phyloP scores from a whole-genome alignment of 768 basidiomycete species.

The Russula sp. region DNA sequence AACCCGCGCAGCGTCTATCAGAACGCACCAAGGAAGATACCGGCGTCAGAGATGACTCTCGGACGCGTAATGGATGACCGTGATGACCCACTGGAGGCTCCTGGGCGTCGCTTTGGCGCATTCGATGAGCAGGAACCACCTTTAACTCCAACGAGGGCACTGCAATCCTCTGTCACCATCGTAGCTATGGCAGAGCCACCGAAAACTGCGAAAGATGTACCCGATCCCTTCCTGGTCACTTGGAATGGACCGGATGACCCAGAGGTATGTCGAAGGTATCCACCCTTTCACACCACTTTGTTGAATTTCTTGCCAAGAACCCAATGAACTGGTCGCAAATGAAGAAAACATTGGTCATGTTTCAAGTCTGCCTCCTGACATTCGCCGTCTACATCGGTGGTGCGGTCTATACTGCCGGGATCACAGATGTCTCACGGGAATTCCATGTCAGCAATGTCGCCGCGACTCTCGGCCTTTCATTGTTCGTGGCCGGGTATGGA shows the following conservation, averaged over 20 bases:
- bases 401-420: conserved; percentile 32
- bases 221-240: conserved; percentile 26
- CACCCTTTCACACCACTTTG: background rate
- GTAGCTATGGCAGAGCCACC: background rate
- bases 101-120: background rate
- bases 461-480: conserved; percentile 31
- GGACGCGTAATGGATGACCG: conserved; percentile 1
- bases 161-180: conserved; percentile 1
- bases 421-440: conserved; percentile 26
- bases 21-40: background rate
- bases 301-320: conserved; percentile 5
- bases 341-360: conserved; percentile 31
- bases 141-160: background rate
- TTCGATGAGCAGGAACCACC: background rate
- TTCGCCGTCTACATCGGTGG: conserved; percentile 34
- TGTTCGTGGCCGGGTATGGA: conserved; percentile 28
- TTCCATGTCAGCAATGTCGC: conserved; percentile 29
- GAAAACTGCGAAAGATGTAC: background rate
- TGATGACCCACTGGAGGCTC: conserved; percentile 6
- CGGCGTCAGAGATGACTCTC: conserved; percentile 3
- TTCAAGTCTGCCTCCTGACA: conserved; percentile 31
- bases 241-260: conserved; percentile 27
- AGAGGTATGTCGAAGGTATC: conserved; percentile 12
- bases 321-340: conserved; percentile 29
- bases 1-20: conserved; percentile 16